These are phyloP conservation scores for Yarrowia sp. DNA, from an alignment of 805 yeast species.

Conservation along the genomic window DNA sequence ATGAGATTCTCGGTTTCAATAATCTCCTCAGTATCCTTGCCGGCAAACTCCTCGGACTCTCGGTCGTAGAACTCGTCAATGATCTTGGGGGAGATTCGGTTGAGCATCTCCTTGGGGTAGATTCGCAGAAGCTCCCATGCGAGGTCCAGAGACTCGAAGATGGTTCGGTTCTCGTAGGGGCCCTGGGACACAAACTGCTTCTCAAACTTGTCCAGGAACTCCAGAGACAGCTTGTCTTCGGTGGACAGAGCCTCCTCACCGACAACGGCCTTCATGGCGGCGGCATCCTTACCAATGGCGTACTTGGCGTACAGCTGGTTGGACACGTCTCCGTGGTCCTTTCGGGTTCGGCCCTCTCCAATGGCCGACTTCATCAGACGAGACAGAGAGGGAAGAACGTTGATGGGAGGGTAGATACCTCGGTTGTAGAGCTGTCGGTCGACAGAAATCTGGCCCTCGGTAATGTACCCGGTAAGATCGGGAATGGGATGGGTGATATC, in stretches of 20 bases:
- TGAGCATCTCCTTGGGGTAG: slow-evolving; percentile 97
- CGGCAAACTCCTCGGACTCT: slow-evolving; percentile 49
- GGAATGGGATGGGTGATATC: slow-evolving; percentile 99
- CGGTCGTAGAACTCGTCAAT: slow-evolving; percentile 93
- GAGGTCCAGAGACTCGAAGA: slow-evolving; percentile 92
- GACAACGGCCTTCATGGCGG: slow-evolving; percentile 99
- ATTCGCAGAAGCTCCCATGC: slow-evolving; percentile 98
- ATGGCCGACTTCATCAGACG: slow-evolving; percentile 99
- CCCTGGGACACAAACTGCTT: slow-evolving; percentile 94
- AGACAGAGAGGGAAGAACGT: slow-evolving; percentile 94
- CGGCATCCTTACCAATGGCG: slow-evolving; percentile 99
- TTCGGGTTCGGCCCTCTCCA: slow-evolving; percentile 99
- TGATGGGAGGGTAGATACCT: slow-evolving; percentile 98
- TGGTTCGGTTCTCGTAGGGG: slow-evolving; percentile 91
- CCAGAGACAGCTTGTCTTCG: slow-evolving; percentile 95
- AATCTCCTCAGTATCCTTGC: slow-evolving; percentile 35
- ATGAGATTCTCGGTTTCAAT: slow-evolving; percentile 38
- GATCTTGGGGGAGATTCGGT: slow-evolving; percentile 97
- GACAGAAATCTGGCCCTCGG: slow-evolving; percentile 97
- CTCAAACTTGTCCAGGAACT: slow-evolving; percentile 96
- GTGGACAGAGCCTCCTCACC: slow-evolving; percentile 99
- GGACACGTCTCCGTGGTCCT: slow-evolving; percentile 99
- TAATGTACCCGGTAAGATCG: slow-evolving; percentile 98
- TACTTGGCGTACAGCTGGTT: slow-evolving; percentile 98
- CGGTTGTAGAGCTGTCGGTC: slow-evolving; percentile 95